Evolutionary conservation across 2,329 filamentous ascomycete species (phyloP), one percentile per base, ranked within the genome.

Genomic region (Penicillium decumbens): DNA sequence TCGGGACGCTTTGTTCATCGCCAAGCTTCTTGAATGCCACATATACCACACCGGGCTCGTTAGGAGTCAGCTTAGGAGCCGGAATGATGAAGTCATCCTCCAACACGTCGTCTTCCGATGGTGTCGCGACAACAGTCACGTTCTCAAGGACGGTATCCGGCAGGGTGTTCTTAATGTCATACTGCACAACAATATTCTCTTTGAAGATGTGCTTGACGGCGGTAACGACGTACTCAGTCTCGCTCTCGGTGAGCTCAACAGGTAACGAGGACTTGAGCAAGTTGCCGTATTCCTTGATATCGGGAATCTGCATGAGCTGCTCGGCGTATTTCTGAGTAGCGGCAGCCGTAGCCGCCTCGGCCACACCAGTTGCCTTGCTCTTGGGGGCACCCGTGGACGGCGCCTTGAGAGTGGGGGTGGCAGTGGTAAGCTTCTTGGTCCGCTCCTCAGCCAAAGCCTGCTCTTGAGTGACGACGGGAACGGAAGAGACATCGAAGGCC

Each of bases 121-220:
- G 89, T 0, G 86, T 85, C 27, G 87, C 87, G 15, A 91, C 80
- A 33, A 95, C 83, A 0, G 88, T 89, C 13, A 95, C 89, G 55
- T 95, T 89, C 68, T 95, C 89, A 29, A 97, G 79, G 25, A 98
- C 82, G 13, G 90, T 95, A 53, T 91, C 89, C 10, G 89, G 86
- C 9, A 98, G 79, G 2, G 93, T 98, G 77, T 98, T 98, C 80
- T 95, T 97, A 70, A 98, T 84, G 67, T 97, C 89, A 71, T 93
- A 98, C 67, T 98, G 93, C 47, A 98, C 76, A 29, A 98, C 92
- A 65, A 98, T 78, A 66, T 97, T 89, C 69, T 95, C 89, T 75
- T 95, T 95, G 84, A 96, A 98, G 64, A 98, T 84, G 69, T 98
- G 93, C 78, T 98, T 98, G 72, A 96, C 82, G 20, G 93, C 85